Evolutionary conservation across 1,284 basidiomycete genomes (phyloP), one percentile per base, ranked within the genome.

Genomic region (Malassezia vespertilionis): DNA sequence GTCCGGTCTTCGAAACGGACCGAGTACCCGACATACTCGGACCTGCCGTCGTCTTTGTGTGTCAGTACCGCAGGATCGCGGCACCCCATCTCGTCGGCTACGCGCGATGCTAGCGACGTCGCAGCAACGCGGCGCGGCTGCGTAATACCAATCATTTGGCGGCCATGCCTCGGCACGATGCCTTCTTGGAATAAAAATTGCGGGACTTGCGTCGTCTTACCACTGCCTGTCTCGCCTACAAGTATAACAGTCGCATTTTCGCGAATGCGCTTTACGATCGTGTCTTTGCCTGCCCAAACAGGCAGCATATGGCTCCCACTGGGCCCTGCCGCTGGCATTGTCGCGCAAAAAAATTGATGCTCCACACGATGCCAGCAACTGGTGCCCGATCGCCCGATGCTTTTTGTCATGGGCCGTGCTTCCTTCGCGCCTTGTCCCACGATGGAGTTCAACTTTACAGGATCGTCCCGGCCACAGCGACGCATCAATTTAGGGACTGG

Each of bases 161-260:
- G 26, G 15, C 32, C 26, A n/a, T 33, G 11, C 5, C 9, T 10
- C 30, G 38, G 11, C 24, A 60, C 50, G 34, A 62, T 50, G 18
- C 80, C 80, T 28, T 80, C 79, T 63, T 86, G 80, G 37, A 88
- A 78, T 21, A 96, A 75, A 63, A 90, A 59, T 21, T 65, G 60
- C 3, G 60, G 63, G 9, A 63, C 57, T 44, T 59, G 61, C 37
- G 91, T 97, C 0, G 91, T 95, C 75, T 97, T 97, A 53, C 91
- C 91, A 21, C 88, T 93, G 28, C 91, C 93, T 0, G 91, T 97
- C 74, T 97, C 91, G 43, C 90, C 91, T 14, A 97, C 76, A 20
- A 97, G 77, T 40, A 97, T 81, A 1, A 85, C 84, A 3, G 93
- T 87, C 69, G 93, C 85, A 71, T 91, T 81, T 35, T 78, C 74